Conservation (phyloP, 1,139 yeast genomes). For the Hyphopichia burtonii region DNA sequence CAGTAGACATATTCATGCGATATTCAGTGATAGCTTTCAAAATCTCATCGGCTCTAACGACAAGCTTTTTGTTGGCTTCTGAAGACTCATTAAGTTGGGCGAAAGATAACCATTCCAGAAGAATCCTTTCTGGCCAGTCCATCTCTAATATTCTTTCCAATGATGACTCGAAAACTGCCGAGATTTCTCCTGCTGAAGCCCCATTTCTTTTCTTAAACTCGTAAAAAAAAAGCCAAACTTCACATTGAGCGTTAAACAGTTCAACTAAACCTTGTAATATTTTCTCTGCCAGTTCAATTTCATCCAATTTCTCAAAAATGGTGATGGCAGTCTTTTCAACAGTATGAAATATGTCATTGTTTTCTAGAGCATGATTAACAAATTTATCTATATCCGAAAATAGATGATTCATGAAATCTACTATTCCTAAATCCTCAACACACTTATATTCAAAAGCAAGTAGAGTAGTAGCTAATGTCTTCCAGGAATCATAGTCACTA, state of each 20-base stretch:
- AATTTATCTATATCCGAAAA: slow-evolving; percentile 10
- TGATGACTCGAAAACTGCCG: slow-evolving; percentile 32
- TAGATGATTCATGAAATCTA: slow-evolving; percentile 11
- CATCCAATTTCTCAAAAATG: slow-evolving; percentile 24
- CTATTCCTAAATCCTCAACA: slow-evolving; percentile 9
- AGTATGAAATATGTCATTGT: slow-evolving; percentile 37
- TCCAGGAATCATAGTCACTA: slow-evolving; percentile 34
- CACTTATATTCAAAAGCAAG: slow-evolving; percentile 17
- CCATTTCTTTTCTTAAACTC: slow-evolving; percentile 36
- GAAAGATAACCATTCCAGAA: slow-evolving; percentile 45
- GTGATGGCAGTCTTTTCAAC: slow-evolving; percentile 41
- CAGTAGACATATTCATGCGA: not conserved
- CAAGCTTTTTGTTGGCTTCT: slow-evolving; percentile 19
- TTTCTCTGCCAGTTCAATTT: slow-evolving; percentile 23
- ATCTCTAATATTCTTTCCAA: slow-evolving; percentile 22
- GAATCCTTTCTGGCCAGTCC: slow-evolving; percentile 53
- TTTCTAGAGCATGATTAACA: slow-evolving; percentile 22
- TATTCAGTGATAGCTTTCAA: slow-evolving; percentile 9
- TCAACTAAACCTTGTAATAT: slow-evolving; percentile 27
- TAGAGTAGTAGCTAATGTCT: slow-evolving; percentile 29
- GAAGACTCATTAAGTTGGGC: slow-evolving; percentile 36
- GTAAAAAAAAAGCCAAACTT: slow-evolving; percentile 49
- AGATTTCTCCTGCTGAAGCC: slow-evolving; percentile 15
- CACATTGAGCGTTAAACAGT: slow-evolving; percentile 32
- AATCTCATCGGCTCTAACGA: slow-evolving; percentile 18